Percentiles rank a stretch among this genome's conserved stretches.
These are phyloP conservation scores for Heterobasidion parviporum DNA, from an alignment of 1,284 basidiomycete species.

Conservation along the genomic window DNA sequence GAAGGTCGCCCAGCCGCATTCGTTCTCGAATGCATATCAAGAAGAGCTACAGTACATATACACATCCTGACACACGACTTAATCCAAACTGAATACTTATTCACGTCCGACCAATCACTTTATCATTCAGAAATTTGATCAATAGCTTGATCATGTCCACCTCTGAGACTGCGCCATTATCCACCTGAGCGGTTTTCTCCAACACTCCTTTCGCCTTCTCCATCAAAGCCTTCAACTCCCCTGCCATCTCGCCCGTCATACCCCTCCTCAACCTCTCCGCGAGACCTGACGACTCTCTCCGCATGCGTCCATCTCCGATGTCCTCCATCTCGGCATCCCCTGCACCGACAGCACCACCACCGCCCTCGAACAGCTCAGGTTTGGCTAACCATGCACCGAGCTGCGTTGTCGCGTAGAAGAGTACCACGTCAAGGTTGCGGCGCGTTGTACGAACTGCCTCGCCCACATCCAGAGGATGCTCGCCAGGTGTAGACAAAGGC, in stretches of 20 bases:
- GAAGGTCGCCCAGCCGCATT: no score
- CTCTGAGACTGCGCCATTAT: constrained; percentile 22
- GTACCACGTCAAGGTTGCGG: constrained; percentile 59
- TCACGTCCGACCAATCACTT: constrained; percentile 26
- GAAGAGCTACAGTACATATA: no score
- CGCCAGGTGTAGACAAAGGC: constrained; percentile 20
- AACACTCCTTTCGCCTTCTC: constrained; percentile 55
- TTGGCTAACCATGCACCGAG: constrained; percentile 68
- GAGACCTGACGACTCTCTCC: constrained; percentile 41
- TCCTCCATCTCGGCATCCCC: constrained; percentile 8
- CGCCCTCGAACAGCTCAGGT: constrained; percentile 37
- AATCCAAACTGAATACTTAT: not conserved
- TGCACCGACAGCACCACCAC: constrained; percentile 25
- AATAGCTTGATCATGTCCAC: constrained; percentile 54
- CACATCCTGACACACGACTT: no score
- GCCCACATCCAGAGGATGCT: constrained; percentile 46
- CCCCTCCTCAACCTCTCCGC: constrained; percentile 61
- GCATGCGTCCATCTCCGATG: constrained; percentile 15
- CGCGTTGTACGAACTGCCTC: constrained; percentile 46
- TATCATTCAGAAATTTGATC: constrained; percentile 56
- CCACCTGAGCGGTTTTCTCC: constrained; percentile 35
- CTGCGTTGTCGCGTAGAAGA: constrained; percentile 73
- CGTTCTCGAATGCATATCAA: no score
- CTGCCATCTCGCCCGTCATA: constrained; percentile 71
- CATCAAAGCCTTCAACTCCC: constrained; percentile 61